A percentile compares a stretch with the other conserved stretches of the same genome.
Evolutionary conservation across 2,329 filamentous ascomycete species (phyloP).

Genomic region (Aureobasidium sp.): DNA sequence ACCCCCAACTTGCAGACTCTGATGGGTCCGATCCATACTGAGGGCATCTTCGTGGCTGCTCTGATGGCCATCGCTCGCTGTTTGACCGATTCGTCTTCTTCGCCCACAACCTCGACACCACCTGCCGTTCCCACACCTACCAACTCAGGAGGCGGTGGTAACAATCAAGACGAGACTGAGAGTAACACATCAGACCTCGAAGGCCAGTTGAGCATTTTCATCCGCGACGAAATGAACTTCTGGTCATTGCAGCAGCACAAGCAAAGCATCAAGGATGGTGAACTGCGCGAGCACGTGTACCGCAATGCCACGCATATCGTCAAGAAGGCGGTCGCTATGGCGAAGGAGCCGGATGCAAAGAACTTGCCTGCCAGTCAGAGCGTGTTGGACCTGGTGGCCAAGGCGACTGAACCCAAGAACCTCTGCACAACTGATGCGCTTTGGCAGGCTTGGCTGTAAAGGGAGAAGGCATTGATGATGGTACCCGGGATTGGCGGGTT

Average conservation of each 20-base stretch:
- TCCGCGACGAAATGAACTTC: slow-evolving; percentile 95
- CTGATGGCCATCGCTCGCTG: slow-evolving; percentile 96
- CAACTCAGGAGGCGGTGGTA: not conserved
- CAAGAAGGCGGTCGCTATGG: slow-evolving; percentile 79
- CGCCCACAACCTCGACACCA: slow-evolving; percentile 16
- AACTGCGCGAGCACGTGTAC: slow-evolving; percentile 72
- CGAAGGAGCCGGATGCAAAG: slow-evolving; percentile 53
- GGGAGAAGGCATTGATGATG: not conserved
- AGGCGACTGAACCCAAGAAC: slow-evolving; percentile 86
- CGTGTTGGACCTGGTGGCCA: slow-evolving; percentile 88
- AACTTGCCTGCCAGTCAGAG: slow-evolving; percentile 94
- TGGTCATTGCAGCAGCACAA: slow-evolving; percentile 85
- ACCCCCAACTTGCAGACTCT: slow-evolving; percentile 93
- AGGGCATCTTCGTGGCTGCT: slow-evolving; percentile 91
- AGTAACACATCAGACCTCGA: slow-evolving; percentile 60
- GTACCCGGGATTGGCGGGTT: not conserved
- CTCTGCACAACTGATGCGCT: slow-evolving; percentile 81
- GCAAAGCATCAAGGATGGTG: slow-evolving; percentile 53
- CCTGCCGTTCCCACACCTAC: slow-evolving; percentile 18
- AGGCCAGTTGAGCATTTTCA: slow-evolving; percentile 88
- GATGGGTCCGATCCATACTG: slow-evolving; percentile 91
- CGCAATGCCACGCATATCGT: slow-evolving; percentile 86
- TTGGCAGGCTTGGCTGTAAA: slow-evolving; percentile 86
- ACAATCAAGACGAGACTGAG: slow-evolving; percentile 8
- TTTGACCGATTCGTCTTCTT: slow-evolving; percentile 60